Conservation (phyloP, 768 basidiomycete genomes). For the Harrya chromipes region DNA sequence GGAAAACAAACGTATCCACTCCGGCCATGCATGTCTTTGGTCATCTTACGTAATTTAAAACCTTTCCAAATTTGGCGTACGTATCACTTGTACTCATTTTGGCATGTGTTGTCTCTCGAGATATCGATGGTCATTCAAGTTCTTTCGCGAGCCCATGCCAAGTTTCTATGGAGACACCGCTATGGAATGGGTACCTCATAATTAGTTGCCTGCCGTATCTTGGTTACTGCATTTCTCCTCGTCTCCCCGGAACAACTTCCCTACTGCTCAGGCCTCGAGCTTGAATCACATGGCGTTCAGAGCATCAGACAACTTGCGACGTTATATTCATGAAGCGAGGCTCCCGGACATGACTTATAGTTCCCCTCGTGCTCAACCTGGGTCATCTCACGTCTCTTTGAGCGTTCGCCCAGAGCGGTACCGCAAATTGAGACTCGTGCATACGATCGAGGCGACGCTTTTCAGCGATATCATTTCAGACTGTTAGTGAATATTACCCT, state of each 20-base stretch:
- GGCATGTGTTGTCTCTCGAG: conserved; percentile 6
- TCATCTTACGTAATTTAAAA: no score
- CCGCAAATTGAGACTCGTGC: conserved; percentile 51
- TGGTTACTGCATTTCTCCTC: not conserved
- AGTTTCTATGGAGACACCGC: conserved; percentile 20
- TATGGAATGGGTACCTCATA: not conserved
- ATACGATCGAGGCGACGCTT: conserved; percentile 27
- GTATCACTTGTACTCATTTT: conserved; percentile 6
- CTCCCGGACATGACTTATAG: conserved; percentile 43
- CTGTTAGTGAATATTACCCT: conserved; percentile 35
- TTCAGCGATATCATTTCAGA: conserved; percentile 34
- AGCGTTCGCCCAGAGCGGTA: conserved; percentile 45
- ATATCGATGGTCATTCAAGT: not conserved
- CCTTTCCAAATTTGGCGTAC: no score
- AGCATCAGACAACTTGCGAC: conserved; percentile 42
- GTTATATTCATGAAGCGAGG: conserved; percentile 44
- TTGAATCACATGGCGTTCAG: conserved; percentile 24
- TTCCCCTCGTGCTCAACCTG: conserved; percentile 33
- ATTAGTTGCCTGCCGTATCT: not conserved
- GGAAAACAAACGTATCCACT: no score
- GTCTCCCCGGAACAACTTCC: not conserved
- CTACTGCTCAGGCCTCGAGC: not conserved
- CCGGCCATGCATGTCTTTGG: no score
- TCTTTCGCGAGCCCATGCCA: not conserved
- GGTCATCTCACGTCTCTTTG: conserved; percentile 17